These are phyloP conservation scores for Eucalyptus curtisii DNA, from an alignment of 345 rosid genomes.

Conservation along the genomic window DNA sequence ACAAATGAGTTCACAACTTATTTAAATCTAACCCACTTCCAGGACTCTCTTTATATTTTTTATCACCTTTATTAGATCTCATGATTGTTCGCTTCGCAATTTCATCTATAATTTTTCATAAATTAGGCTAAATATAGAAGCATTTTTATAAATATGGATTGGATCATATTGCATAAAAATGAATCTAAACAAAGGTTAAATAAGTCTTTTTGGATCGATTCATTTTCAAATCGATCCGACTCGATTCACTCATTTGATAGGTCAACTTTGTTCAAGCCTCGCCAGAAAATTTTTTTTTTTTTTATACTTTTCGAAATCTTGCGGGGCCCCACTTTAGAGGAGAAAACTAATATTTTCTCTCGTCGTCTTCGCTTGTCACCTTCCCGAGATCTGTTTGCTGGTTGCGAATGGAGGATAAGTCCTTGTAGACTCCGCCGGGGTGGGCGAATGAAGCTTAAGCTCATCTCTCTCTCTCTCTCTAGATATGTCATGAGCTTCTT, in stretches of 20 bases:
- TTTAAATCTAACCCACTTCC: rapidly evolving
- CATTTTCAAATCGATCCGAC: too few species aligned
- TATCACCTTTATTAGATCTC: rapidly evolving
- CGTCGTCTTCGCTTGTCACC: background rate
- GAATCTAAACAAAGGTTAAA: too few species aligned
- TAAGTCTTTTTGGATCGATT: too few species aligned
- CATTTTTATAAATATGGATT: rapidly evolving
- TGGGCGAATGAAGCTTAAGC: background rate
- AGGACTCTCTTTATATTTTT: rapidly evolving
- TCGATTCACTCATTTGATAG: too few species aligned
- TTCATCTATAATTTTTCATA: rapidly evolving
- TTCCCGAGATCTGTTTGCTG: background rate
- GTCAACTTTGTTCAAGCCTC: too few species aligned
- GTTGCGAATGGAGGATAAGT: background rate
- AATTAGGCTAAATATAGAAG: rapidly evolving
- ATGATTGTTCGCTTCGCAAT: rapidly evolving
- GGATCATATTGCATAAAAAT: background rate
- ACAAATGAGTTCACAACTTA: too few species aligned
- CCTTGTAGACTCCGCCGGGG: background rate
- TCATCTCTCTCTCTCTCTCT: background rate
- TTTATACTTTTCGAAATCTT: rapidly evolving
- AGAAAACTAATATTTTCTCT: background rate
- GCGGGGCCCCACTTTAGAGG: background rate
- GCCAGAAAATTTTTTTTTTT: rapidly evolving
- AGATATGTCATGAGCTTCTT: background rate